phyloP scores from a whole-genome alignment of 1,284 basidiomycete species.

The Microbotryum saponariae region DNA sequence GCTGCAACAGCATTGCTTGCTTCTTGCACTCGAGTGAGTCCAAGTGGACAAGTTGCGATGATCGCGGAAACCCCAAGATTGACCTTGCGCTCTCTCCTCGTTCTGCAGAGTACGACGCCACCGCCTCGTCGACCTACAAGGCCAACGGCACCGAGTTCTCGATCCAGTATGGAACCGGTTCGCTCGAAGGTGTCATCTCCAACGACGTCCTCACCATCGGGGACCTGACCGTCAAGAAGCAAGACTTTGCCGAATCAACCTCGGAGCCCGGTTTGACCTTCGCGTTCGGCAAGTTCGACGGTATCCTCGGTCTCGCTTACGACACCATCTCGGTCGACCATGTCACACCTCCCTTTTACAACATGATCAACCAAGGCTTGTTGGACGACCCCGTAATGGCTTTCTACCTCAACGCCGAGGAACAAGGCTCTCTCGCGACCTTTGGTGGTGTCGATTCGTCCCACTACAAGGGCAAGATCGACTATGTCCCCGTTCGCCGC shows the following conservation, averaged over 20 bases:
- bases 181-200: slow-evolving; percentile 94
- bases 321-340: slow-evolving; percentile 94
- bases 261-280: slow-evolving; percentile 97
- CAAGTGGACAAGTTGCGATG: too few species aligned
- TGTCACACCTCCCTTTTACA: slow-evolving; percentile 91
- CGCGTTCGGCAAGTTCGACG: slow-evolving; percentile 92
- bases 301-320: slow-evolving; percentile 90
- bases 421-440: slow-evolving; percentile 79
- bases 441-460: slow-evolving; percentile 83
- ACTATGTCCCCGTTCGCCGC: slow-evolving; percentile 84
- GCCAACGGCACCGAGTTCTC: slow-evolving; percentile 83
- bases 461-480: slow-evolving; percentile 74
- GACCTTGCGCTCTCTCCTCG: neutral
- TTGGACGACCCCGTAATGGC: slow-evolving; percentile 84
- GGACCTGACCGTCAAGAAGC: slow-evolving; percentile 65
- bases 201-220: slow-evolving; percentile 76
- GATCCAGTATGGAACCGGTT: slow-evolving; percentile 94
- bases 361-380: slow-evolving; percentile 76
- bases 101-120: slow-evolving; percentile 71
- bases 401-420: slow-evolving; percentile 84
- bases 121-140: slow-evolving; percentile 78
- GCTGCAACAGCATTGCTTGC: slow-evolving; percentile 93
- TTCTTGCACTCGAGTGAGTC: slow-evolving; percentile 49
- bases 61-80: neutral
- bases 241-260: slow-evolving; percentile 93